phyloP scores from a whole-genome alignment of 768 basidiomycete genomes.

The Psilocybe azurescens region DNA sequence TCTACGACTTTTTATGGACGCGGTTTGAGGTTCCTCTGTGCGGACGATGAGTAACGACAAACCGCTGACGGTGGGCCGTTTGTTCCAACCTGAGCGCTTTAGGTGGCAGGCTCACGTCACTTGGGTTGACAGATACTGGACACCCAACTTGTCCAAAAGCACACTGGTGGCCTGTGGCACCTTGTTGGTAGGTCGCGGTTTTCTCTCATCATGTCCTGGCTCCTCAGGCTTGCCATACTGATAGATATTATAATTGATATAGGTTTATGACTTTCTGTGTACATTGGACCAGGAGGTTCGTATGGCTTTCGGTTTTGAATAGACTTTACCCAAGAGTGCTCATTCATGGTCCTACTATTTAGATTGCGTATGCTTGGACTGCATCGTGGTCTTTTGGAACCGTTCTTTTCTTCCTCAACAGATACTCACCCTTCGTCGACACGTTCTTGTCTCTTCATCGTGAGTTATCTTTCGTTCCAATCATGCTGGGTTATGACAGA shows the following conservation, averaged over 20 bases:
- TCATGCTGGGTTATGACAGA: background rate
- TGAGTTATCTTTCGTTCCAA: conserved; percentile 17
- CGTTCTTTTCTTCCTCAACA: conserved; percentile 42
- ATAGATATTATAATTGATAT: background rate
- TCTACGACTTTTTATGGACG: background rate
- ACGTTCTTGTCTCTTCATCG: conserved; percentile 38
- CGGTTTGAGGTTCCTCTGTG: background rate
- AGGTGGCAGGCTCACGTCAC: background rate
- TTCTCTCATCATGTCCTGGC: background rate
- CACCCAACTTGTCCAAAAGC: conserved; percentile 28
- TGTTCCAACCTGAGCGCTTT: background rate
- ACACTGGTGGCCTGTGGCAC: conserved; percentile 32
- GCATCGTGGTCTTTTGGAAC: conserved; percentile 33
- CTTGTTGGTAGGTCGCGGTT: conserved; percentile 24
- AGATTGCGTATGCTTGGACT: conserved; percentile 42
- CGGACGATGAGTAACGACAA: background rate
- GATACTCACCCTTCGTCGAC: conserved; percentile 45
- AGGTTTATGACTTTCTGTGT: conserved; percentile 42
- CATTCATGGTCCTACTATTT: background rate
- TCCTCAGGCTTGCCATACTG: no score
- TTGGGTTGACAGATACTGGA: conserved; percentile 23
- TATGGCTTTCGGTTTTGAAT: background rate
- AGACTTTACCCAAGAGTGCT: background rate
- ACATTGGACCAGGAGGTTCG: conserved; percentile 42
- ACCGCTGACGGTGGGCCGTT: conserved; percentile 13